phyloP scores from a whole-genome alignment of 345 rosid species.

The Crucihimalaya himalaica region DNA sequence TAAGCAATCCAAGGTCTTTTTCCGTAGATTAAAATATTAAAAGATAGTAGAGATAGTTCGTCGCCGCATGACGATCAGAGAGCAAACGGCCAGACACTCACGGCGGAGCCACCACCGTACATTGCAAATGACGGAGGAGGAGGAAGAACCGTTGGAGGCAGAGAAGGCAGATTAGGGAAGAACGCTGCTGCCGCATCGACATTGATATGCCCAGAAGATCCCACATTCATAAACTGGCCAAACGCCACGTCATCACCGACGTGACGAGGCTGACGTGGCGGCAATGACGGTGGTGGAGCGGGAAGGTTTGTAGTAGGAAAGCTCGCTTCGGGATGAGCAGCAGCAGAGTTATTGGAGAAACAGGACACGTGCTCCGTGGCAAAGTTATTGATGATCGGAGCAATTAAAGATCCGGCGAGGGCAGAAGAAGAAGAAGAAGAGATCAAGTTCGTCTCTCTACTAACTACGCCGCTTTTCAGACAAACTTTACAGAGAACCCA shows the following conservation, averaged over 20 bases:
- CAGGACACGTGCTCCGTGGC: slow-evolving; percentile 98
- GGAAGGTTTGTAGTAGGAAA: slow-evolving; percentile 22
- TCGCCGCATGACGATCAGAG: slow-evolving; percentile 24
- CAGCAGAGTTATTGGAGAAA: slow-evolving; percentile 79
- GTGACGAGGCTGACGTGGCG: slow-evolving; percentile 40
- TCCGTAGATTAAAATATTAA: background rate
- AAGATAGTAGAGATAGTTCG: background rate
- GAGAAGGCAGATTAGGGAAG: slow-evolving; percentile 35
- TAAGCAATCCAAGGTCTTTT: background rate
- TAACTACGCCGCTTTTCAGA: slow-evolving; percentile 53
- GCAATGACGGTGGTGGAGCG: slow-evolving; percentile 31
- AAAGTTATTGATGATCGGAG: slow-evolving; percentile 23
- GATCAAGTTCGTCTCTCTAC: slow-evolving; percentile 36
- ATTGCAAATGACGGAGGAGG: slow-evolving; percentile 22
- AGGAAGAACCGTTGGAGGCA: slow-evolving; percentile 34
- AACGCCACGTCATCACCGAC: slow-evolving; percentile 25
- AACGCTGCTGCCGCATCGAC: slow-evolving; percentile 15
- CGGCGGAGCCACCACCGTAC: slow-evolving; percentile 33
- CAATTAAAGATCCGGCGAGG: slow-evolving; percentile 20
- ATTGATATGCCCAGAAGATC: slow-evolving; percentile 5
- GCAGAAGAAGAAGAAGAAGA: slow-evolving; percentile 35
- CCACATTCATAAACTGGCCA: slow-evolving; percentile 20
- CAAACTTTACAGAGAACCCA: slow-evolving; percentile 95
- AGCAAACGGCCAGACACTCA: slow-evolving; percentile 37
- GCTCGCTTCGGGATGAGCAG: slow-evolving; percentile 43